Evolutionary conservation across 352 stramenopile genomes (phyloP).

Genomic region (Globisporangium alternatum): DNA sequence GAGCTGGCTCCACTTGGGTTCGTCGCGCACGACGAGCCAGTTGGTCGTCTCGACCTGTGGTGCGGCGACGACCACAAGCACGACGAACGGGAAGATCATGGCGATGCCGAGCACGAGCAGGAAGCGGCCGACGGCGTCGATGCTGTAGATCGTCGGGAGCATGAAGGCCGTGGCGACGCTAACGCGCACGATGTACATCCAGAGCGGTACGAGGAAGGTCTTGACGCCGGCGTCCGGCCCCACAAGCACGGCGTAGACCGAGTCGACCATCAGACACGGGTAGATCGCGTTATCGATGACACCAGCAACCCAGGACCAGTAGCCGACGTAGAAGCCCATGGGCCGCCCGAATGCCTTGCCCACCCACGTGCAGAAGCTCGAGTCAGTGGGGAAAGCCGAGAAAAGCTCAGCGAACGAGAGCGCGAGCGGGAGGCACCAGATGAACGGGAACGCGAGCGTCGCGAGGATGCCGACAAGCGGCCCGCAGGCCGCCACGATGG

Average conservation of each 20-base stretch:
- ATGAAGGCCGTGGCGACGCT: conserved; percentile 64
- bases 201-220: conserved; percentile 6
- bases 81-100: conserved; percentile 71
- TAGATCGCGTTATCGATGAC: conserved; percentile 88
- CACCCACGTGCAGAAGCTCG: conserved; percentile 81
- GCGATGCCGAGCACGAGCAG: conserved; percentile 36
- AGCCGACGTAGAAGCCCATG: conserved; percentile 86
- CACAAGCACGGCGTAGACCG: conserved; percentile 25
- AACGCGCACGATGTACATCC: conserved; percentile 23
- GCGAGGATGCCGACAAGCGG: conserved; percentile 66
- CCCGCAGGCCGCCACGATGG: conserved; percentile 53
- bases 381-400: conserved; percentile 79
- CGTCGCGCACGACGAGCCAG: conserved; percentile 60
- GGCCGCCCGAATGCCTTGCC: conserved; percentile 74
- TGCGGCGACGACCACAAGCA: conserved; percentile 39
- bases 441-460: conserved; percentile 50
- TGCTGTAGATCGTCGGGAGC: conserved; percentile 62
- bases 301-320: conserved; percentile 76
- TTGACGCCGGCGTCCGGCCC: conserved; percentile 22
- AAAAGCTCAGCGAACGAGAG: conserved; percentile 78
- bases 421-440: conserved; percentile 72
- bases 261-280: conserved; percentile 79
- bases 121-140: conserved; percentile 65
- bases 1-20: conserved; percentile 46
- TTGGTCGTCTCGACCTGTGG: conserved; percentile 59